Base-by-base conservation (phyloP, 345 rosid genomes). In the Heritiera fomes region DNA sequence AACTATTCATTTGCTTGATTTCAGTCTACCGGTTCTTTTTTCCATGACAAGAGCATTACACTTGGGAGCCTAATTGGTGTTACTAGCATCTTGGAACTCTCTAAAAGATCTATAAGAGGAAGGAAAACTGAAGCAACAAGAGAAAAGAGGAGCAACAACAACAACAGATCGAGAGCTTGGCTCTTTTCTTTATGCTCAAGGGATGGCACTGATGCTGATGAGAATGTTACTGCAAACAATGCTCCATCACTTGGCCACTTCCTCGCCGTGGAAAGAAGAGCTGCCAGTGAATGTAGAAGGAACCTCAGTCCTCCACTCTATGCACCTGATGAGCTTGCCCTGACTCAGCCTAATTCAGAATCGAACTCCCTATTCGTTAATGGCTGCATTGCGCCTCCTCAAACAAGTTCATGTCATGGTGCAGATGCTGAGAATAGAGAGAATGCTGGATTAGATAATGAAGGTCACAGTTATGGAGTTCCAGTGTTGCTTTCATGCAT, bases 11-110 rank as follows among this genome's bases (percentile, higher is more conserved):
- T 52, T 83, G 59, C 32, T 74, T 56, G 71, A 41, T 83, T 82
- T 76, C 83, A 91, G 95, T 88, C 90, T 3, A 88, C 90, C 46
- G 92, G 92, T 20, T 88, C 95, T 7, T 91, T 91, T 86, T 89
- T 91, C 87, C 93, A 90, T 47, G 93, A 90, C 78, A 87, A 79
- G 71, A 87, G 87, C 89, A 88, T 84, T 20, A 88, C 93, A 66
- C 82, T 91, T 1, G 93, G 95, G 60, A 90, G 90, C 82, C 89
- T 91, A 0, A 87, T 91, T 2, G 95, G 95, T 2, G 90, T 81
- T 68, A 83, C 91, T 3, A 86, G 75, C 84, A 83, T 87, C 55
- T 45, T 88, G 45, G 90, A 89, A 64, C 84, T 89, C 46, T 87
- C 93, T 0, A 84, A 85, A 50, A 87, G 88, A 86, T 87, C 93